These are phyloP conservation scores for Botrytis medusae DNA, from an alignment of 2,329 filamentous ascomycete genomes.

Conservation along the genomic window DNA sequence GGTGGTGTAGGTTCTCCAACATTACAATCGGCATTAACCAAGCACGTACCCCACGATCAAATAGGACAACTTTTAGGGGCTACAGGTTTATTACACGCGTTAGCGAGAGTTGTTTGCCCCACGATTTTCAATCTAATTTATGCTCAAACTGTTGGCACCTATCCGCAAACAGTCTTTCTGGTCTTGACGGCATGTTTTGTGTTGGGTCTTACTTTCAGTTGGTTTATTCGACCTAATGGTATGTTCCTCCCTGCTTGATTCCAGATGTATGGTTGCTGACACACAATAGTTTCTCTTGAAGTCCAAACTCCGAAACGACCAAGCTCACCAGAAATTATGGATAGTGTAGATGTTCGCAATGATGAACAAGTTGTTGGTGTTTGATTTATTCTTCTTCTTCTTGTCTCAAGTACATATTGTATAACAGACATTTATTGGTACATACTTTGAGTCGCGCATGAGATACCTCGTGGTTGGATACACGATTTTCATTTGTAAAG, in stretches of 20 bases:
- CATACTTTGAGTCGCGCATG: not conserved
- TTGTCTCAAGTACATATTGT: not conserved
- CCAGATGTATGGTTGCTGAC: slow-evolving; percentile 1
- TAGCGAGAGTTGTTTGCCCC: slow-evolving; percentile 76
- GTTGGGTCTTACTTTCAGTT: slow-evolving; percentile 63
- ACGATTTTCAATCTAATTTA: slow-evolving; percentile 86
- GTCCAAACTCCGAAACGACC: slow-evolving; percentile 2
- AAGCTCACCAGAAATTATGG: slow-evolving; percentile 2
- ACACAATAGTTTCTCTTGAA: slow-evolving; percentile 28
- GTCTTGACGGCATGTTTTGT: slow-evolving; percentile 67
- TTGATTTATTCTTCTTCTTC: not conserved
- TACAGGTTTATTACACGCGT: slow-evolving; percentile 78
- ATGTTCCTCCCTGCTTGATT: slow-evolving; percentile 43
- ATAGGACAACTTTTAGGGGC: slow-evolving; percentile 89
- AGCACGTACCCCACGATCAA: slow-evolving; percentile 80
- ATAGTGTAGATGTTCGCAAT: slow-evolving; percentile 26
- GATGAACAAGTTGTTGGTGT: slow-evolving; percentile 30
- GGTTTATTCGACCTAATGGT: slow-evolving; percentile 74
- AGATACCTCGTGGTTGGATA: not conserved
- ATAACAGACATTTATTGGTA: not conserved
- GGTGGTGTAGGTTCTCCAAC: slow-evolving; percentile 86
- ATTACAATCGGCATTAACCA: slow-evolving; percentile 80
- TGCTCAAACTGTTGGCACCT: slow-evolving; percentile 72
- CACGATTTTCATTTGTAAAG: not conserved
- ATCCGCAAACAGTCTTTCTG: slow-evolving; percentile 81